Evolutionary conservation across 345 rosid genomes (phyloP).

Genomic region (Sisymbrium irio): DNA sequence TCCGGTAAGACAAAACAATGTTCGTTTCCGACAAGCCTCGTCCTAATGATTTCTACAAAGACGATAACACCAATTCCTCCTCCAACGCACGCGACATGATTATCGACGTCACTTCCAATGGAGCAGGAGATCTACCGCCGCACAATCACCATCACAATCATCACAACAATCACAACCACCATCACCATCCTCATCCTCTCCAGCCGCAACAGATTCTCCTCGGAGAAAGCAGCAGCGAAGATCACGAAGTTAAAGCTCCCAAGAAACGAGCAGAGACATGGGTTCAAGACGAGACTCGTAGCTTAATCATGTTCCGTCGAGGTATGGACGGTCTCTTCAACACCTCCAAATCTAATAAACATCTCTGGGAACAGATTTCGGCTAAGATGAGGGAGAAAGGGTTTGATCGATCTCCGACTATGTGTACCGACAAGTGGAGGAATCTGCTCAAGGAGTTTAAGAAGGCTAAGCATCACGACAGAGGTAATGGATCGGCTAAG

Average conservation of each 20-base stretch:
- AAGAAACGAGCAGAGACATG: constrained; percentile 99
- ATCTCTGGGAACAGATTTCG: constrained; percentile 94
- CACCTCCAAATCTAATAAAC: constrained; percentile 95
- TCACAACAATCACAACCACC: constrained; percentile 34
- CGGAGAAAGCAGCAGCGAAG: constrained; percentile 81
- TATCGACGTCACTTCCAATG: constrained; percentile 68
- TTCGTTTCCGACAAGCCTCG: constrained; percentile 84
- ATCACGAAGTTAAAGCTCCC: constrained; percentile 79
- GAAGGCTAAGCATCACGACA: constrained; percentile 83
- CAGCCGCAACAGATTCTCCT: constrained; percentile 66
- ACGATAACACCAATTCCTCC: constrained; percentile 45
- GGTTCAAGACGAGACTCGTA: constrained; percentile 95
- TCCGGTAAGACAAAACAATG: constrained; percentile 40
- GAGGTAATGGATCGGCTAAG: constrained; percentile 79
- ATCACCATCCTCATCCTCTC: constrained; percentile 28
- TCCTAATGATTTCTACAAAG: constrained; percentile 72
- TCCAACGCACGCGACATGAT: constrained; percentile 64
- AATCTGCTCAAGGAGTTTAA: constrained; percentile 92
- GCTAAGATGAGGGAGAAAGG: constrained; percentile 92
- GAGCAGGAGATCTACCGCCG: constrained; percentile 47
- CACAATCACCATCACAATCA: constrained; percentile 39
- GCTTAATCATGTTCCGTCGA: constrained; percentile 67
- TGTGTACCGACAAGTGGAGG: constrained; percentile 99
- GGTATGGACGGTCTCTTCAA: constrained; percentile 92
- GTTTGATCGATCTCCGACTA: constrained; percentile 93